phyloP scores from a whole-genome alignment of 176 grass and related monocot genomes.

The Ananas comosus region DNA sequence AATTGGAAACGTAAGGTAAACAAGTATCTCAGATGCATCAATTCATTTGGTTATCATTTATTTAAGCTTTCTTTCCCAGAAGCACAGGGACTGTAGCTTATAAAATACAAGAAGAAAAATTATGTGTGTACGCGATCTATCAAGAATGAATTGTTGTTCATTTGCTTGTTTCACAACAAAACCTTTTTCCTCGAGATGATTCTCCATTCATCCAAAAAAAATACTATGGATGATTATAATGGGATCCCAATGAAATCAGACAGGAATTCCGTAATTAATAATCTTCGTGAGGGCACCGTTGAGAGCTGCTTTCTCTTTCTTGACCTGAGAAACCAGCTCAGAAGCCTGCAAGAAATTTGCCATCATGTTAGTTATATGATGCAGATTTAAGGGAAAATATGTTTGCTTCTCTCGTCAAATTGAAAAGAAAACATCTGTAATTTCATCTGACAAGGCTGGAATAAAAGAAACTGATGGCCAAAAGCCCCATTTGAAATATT shows the following conservation, averaged over 20 bases:
- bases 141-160: not conserved
- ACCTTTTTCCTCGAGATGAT: not conserved
- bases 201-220: not conserved
- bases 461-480: too few species aligned
- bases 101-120: not conserved
- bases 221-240: not conserved
- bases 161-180: not conserved
- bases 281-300: conserved; percentile 25
- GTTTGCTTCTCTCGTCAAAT: not conserved
- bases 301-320: conserved; percentile 27
- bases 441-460: too few species aligned
- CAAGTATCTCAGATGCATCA: not conserved
- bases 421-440: not conserved
- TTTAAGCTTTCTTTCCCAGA: not conserved
- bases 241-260: conserved; percentile 5
- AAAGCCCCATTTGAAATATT: too few species aligned
- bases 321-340: conserved; percentile 22
- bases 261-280: conserved; percentile 26
- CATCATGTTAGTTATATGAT: not conserved
- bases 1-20: not conserved
- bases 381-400: not conserved
- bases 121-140: not conserved
- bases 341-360: conserved; percentile 10
- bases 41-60: not conserved
- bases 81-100: not conserved